Conservation (phyloP, 768 basidiomycete species). For the Phlebiopsis gigantea region DNA sequence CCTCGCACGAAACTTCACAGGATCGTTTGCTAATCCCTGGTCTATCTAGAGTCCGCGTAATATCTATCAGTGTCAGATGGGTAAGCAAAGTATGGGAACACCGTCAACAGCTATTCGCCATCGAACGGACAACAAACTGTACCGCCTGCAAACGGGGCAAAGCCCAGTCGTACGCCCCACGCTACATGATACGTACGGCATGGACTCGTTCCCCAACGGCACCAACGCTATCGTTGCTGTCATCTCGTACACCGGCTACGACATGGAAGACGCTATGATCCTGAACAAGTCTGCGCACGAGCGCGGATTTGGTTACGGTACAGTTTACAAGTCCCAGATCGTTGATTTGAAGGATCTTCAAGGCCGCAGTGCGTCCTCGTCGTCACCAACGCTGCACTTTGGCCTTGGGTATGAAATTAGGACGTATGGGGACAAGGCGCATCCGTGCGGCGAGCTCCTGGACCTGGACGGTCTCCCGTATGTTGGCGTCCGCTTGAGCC, state of each 20-base stretch:
- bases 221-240: slow-evolving; percentile 99
- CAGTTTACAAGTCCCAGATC: slow-evolving; percentile 91
- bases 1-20: not conserved
- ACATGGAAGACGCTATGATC: slow-evolving; percentile 99
- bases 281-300: slow-evolving; percentile 98
- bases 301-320: slow-evolving; percentile 94
- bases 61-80: slow-evolving; percentile 98
- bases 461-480: slow-evolving; percentile 83
- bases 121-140: slow-evolving; percentile 97
- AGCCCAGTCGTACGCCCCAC: slow-evolving; percentile 90
- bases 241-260: slow-evolving; percentile 99
- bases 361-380: slow-evolving; percentile 53
- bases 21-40: slow-evolving; percentile 4
- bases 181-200: slow-evolving; percentile 90
- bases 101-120: slow-evolving; percentile 88
- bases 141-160: slow-evolving; percentile 92
- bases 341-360: slow-evolving; percentile 82
- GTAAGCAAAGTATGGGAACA: slow-evolving; percentile 99
- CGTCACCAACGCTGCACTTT: slow-evolving; percentile 79
- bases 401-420: slow-evolving; percentile 77
- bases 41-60: slow-evolving; percentile 71
- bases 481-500: slow-evolving; percentile 60
- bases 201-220: slow-evolving; percentile 98
- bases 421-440: slow-evolving; percentile 40
- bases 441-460: slow-evolving; percentile 47